Percentiles rank a stretch among this genome's conserved stretches.
Evolutionary conservation across 192 early-diverging fungal genomes (phyloP).

Genomic region (Linderina pennispora): DNA sequence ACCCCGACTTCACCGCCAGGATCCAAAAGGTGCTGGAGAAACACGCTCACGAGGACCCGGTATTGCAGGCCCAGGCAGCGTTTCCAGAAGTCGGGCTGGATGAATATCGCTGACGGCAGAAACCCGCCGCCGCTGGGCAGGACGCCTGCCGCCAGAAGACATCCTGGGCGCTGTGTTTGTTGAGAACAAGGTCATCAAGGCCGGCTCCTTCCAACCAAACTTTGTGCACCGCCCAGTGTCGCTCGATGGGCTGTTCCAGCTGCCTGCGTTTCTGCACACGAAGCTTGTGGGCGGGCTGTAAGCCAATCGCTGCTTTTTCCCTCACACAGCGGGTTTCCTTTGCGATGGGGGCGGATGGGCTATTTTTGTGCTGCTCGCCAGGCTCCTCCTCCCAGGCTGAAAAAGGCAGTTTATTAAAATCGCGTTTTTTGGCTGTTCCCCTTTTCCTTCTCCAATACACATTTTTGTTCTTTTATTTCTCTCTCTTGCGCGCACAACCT

Average conservation of each 20-base stretch:
- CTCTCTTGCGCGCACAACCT: conserved; percentile 2
- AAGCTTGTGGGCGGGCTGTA: conserved; percentile 21
- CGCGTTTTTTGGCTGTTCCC: not conserved
- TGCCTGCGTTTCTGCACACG: conserved; percentile 33
- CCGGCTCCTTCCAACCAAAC: conserved; percentile 34
- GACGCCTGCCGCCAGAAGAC: conserved; percentile 34
- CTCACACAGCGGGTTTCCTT: no score
- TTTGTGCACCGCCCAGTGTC: conserved; percentile 31
- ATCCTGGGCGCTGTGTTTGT: conserved; percentile 36
- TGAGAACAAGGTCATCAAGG: conserved; percentile 22
- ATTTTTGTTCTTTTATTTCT: conserved; percentile 11
- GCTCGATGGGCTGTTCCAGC: conserved; percentile 36
- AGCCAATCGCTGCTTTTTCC: no score
- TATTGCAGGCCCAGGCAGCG: conserved; percentile 41
- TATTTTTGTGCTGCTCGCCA: not conserved
- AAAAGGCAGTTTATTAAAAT: not conserved
- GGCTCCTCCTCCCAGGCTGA: not conserved
- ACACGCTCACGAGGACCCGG: conserved; percentile 42
- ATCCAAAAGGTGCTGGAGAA: conserved; percentile 21
- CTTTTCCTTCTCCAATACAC: not conserved
- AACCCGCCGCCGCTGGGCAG: conserved; percentile 43
- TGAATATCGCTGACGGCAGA: conserved; percentile 38
- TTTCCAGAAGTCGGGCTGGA: conserved; percentile 43
- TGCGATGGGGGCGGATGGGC: not conserved
- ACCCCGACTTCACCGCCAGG: conserved; percentile 25